A percentile compares a stretch with the other conserved stretches of the same genome.
phyloP scores from a whole-genome alignment of 768 basidiomycete genomes.

The Suillus decipiens region DNA sequence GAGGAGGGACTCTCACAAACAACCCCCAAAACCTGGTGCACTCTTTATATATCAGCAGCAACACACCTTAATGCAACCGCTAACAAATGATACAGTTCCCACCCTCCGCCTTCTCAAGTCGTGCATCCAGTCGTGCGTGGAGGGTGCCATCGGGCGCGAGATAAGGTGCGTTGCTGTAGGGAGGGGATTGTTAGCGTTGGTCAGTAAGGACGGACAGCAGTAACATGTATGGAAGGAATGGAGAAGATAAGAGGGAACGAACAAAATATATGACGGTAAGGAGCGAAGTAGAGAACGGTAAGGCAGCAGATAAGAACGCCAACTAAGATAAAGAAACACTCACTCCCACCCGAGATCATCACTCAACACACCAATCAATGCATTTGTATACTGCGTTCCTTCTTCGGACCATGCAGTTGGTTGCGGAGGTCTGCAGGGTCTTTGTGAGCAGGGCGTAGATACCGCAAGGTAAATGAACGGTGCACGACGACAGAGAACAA shows the following conservation, averaged over 20 bases:
- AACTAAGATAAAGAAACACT: slow-evolving; percentile 23
- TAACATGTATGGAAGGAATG: background rate
- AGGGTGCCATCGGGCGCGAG: slow-evolving; percentile 45
- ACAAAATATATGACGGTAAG: background rate
- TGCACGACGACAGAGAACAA: background rate
- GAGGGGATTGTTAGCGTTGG: background rate
- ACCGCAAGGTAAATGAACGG: background rate
- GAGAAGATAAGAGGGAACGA: background rate
- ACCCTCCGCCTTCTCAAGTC: slow-evolving; percentile 38
- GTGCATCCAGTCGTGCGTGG: slow-evolving; percentile 45
- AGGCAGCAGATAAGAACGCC: background rate
- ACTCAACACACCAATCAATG: slow-evolving; percentile 41
- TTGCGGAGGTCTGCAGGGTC: background rate
- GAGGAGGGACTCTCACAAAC: background rate
- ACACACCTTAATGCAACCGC: background rate
- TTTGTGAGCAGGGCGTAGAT: background rate
- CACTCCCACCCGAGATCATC: slow-evolving; percentile 55
- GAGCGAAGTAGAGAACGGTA: background rate
- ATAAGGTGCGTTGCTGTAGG: slow-evolving; percentile 46
- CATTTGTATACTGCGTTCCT: slow-evolving; percentile 18
- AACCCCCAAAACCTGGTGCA: background rate
- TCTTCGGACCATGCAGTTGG: slow-evolving; percentile 19
- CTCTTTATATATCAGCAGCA: background rate
- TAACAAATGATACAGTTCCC: slow-evolving; percentile 49
- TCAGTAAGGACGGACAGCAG: background rate